Evolutionary conservation across 2,329 filamentous ascomycete species (phyloP), one percentile per base, ranked within the genome.

Genomic region (Cryphonectria naterciae): DNA sequence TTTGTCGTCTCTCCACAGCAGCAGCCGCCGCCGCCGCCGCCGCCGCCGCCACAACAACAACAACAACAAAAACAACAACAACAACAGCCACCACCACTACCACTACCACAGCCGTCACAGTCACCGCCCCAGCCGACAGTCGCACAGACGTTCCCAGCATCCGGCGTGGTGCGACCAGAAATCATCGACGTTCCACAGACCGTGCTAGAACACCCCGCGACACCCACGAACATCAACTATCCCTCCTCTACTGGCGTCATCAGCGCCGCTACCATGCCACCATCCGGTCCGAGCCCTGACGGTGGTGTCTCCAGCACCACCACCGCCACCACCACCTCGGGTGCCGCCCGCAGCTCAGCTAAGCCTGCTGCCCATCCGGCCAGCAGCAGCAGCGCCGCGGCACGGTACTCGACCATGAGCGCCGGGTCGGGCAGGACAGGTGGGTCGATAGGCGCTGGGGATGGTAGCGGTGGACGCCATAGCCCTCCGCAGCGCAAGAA

Each of bases 401-500:
- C 84, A 56, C 82, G 86, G 52, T 85, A 85, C 74, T 88, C 87
- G 19, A 81, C 80, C 28, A 76, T 84, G 68, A 88, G 85, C 75
- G 79, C 80, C n/a, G 79, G 80, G 22, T 80, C 81, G 43, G 79
- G 78, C 56, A 73, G 77, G 70, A 80, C 77, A 1, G 74, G 77
- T 10, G 46, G 46, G 46, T 68, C 28, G 76, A 78, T 28, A 7
- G 46, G 46, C 54, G 46, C 22, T 39, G 66, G 25, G 3, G 58
- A 63, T 39, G 61, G 8, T 39, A 39, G 22, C 22, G 56, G 25
- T 22, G 56, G 46, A 8, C 65, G 32, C 52, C 63, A 61, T 43
- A 70, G 65, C 61, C 76, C 76, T 35, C 86, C 86, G 1, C 83
- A 85, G 67, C 80, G 87, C 71, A 90, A 89, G 74, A 89, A 87